phyloP scores from a whole-genome alignment of 2,329 filamentous ascomycete species.

The Diaporthe ilicicola region DNA sequence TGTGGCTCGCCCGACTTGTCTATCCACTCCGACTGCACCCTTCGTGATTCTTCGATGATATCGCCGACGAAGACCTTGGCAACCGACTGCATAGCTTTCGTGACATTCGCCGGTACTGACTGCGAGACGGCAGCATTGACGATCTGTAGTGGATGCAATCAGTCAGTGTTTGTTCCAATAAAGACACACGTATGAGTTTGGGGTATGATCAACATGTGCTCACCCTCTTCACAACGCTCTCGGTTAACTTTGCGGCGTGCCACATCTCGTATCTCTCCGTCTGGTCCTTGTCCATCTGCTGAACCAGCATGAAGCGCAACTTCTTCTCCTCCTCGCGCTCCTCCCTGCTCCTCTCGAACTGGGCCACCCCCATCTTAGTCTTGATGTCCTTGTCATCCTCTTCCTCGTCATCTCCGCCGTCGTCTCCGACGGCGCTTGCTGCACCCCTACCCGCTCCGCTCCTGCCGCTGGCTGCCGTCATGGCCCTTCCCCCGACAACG shows the following conservation, averaged over 20 bases:
- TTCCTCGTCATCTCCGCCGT: slow-evolving; percentile 55
- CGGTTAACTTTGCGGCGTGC: slow-evolving; percentile 73
- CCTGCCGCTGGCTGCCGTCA: slow-evolving; percentile 52
- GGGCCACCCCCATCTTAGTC: slow-evolving; percentile 41
- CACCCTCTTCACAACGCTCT: slow-evolving; percentile 74
- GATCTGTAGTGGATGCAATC: slow-evolving; percentile 54
- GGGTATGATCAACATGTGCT: slow-evolving; percentile 34
- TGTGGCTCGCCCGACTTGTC: slow-evolving; percentile 65
- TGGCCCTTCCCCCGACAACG: slow-evolving; percentile 54
- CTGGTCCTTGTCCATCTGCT: slow-evolving; percentile 72
- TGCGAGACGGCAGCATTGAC: slow-evolving; percentile 85
- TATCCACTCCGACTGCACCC: slow-evolving; percentile 77
- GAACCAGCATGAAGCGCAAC: slow-evolving; percentile 67
- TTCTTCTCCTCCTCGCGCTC: slow-evolving; percentile 73
- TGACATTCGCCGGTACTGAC: slow-evolving; percentile 76
- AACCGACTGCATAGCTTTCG: slow-evolving; percentile 78
- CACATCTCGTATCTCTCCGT: slow-evolving; percentile 76
- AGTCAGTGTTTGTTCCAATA: slow-evolving; percentile 18
- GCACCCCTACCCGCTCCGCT: slow-evolving; percentile 48
- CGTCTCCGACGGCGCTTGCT: slow-evolving; percentile 61
- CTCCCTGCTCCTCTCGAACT: slow-evolving; percentile 53
- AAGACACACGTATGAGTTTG: background rate
- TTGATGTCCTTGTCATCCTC: slow-evolving; percentile 42
- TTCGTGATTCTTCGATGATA: slow-evolving; percentile 75
- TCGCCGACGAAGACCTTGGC: slow-evolving; percentile 82